These are phyloP conservation scores for Trichoderma sp. DNA, from an alignment of 2,329 filamentous ascomycete genomes.

Conservation along the genomic window DNA sequence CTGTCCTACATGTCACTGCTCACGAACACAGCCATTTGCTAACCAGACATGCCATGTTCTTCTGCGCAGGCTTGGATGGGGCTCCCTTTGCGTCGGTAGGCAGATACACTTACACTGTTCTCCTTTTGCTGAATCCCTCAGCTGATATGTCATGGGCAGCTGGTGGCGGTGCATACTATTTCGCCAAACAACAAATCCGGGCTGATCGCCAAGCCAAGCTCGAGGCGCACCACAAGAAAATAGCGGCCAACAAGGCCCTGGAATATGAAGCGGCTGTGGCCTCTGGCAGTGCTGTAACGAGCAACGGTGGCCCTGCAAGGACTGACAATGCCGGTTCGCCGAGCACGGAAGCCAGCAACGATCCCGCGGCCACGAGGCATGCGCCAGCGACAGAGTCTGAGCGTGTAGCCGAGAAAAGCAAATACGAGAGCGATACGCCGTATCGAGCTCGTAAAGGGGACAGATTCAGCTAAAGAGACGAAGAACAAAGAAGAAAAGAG, in stretches of 20 bases:
- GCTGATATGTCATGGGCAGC: constrained; percentile 48
- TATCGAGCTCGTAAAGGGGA: constrained; percentile 81
- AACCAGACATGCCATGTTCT: background rate
- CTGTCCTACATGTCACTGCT: background rate
- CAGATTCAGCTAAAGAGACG: constrained; percentile 53
- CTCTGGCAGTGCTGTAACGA: constrained; percentile 37
- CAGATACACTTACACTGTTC: background rate
- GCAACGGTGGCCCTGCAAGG: constrained; percentile 49
- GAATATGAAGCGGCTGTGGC: constrained; percentile 46
- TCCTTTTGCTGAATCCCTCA: constrained; percentile 1
- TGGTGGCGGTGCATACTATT: constrained; percentile 89
- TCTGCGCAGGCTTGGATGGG: constrained; percentile 77
- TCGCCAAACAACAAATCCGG: constrained; percentile 93
- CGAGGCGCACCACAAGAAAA: constrained; percentile 64
- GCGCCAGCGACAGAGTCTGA: constrained; percentile 69
- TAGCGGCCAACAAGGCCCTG: constrained; percentile 54
- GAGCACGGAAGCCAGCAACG: constrained; percentile 68
- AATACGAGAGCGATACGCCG: constrained; percentile 78
- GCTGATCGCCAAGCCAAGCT: constrained; percentile 75
- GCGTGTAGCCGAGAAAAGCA: constrained; percentile 72
- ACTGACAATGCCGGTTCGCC: constrained; percentile 60
- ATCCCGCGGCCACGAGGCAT: constrained; percentile 84
- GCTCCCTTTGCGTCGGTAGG: constrained; percentile 81
- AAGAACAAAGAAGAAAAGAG: background rate
- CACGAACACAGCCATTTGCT: background rate